Conservation (phyloP, 306 rosid genomes). For the Hippophae tibetana region DNA sequence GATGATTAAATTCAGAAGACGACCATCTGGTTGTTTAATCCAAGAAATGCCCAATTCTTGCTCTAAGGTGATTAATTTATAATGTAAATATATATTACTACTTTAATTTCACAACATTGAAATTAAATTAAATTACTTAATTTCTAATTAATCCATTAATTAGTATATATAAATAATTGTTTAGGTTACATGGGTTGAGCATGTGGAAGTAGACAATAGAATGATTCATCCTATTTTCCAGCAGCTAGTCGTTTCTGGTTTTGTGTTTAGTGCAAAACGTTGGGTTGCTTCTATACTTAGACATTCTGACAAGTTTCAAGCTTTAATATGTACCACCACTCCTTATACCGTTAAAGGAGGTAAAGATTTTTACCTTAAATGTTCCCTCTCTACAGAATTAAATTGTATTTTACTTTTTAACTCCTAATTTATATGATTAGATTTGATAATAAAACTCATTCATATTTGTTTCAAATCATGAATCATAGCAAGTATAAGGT, state of each 20-base stretch:
- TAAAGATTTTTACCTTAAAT: constrained; percentile 1
- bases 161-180: neutral
- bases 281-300: constrained; percentile 35
- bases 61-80: constrained; percentile 27
- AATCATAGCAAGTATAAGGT: no score
- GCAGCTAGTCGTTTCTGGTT: constrained; percentile 30
- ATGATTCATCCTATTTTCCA: constrained; percentile 14
- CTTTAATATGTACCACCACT: neutral
- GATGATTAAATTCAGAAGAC: constrained; percentile 13
- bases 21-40: constrained; percentile 60
- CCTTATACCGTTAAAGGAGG: constrained; percentile 18
- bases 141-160: neutral
- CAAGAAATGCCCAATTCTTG: constrained; percentile 23
- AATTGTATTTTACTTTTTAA: no score
- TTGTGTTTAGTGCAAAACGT: constrained; percentile 47
- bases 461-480: no score
- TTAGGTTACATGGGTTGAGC: constrained; percentile 58
- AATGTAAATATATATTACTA: neutral
- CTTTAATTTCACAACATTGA: neutral
- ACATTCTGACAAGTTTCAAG: constrained; percentile 21
- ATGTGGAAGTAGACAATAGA: constrained; percentile 36
- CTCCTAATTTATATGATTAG: no score
- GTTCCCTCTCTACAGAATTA: neutral
- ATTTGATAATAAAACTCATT: no score
- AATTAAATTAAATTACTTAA: neutral